Evolutionary conservation across 2,329 filamentous ascomycete species (phyloP).

Genomic region (Geosmithia flava): DNA sequence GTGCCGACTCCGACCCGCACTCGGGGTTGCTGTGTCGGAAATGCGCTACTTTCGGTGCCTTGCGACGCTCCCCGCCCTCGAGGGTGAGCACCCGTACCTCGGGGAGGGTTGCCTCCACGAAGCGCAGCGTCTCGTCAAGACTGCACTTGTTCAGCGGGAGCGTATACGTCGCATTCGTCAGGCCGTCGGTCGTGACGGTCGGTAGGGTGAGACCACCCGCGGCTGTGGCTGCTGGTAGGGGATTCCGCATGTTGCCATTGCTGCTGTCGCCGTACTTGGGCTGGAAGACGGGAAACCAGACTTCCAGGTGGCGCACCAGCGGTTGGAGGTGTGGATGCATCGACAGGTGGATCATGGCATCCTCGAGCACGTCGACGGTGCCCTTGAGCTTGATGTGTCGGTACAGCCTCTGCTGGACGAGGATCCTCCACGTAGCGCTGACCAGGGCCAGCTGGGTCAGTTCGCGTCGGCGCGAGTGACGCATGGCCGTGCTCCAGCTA

Average conservation of each 20-base stretch:
- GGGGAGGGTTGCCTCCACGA: constrained; percentile 46
- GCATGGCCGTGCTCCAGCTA: constrained; percentile 51
- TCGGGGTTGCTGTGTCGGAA: constrained; percentile 10
- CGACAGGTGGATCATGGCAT: constrained; percentile 49
- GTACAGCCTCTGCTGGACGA: constrained; percentile 63
- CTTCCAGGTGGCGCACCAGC: constrained; percentile 61
- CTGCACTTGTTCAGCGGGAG: constrained; percentile 55
- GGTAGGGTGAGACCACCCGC: constrained; percentile 27
- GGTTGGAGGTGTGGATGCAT: constrained; percentile 43
- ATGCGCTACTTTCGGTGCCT: constrained; percentile 51
- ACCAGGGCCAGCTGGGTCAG: constrained; percentile 55
- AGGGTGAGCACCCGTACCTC: constrained; percentile 55
- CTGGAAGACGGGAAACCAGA: constrained; percentile 68
- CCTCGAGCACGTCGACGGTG: constrained; percentile 47
- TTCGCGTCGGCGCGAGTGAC: constrained; percentile 55
- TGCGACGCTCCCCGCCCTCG: constrained; percentile 66
- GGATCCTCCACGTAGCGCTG: constrained; percentile 47
- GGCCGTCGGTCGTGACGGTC: constrained; percentile 39
- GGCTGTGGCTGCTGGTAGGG: neutral
- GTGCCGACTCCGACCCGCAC: neutral
- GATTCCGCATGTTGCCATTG: neutral
- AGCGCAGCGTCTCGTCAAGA: constrained; percentile 56
- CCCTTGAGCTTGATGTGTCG: constrained; percentile 67
- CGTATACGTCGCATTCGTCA: constrained; percentile 45
- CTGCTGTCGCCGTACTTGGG: constrained; percentile 15